Evolutionary conservation across 2,329 filamentous ascomycete species (phyloP), one percentile per base, ranked within the genome.

Genomic region (Trichophyton mentagrophytes): DNA sequence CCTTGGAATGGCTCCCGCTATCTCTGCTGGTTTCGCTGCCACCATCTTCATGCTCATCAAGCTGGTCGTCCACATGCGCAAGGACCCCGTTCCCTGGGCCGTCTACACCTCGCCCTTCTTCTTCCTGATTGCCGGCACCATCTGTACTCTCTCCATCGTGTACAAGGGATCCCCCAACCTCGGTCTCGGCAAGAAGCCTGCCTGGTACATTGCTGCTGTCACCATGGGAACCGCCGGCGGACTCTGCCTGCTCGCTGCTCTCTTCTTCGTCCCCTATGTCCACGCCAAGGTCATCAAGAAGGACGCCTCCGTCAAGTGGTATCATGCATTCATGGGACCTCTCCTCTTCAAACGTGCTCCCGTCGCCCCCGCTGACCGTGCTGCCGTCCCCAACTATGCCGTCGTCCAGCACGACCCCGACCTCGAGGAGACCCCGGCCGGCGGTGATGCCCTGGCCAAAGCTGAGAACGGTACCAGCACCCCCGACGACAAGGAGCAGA

Each of bases 101-200:
- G 81, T 90, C 60, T 89, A 79, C 75, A 85, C 81, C 58, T 85
- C 86, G 1, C 88, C 87, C 8, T 83, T 87, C 75, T 90, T 85
- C 77, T 90, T 90, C 80, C 82, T 90, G 61, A 82, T 90, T 62
- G 86, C 87, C 61, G 85, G 80, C 60, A 88, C 85, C 62, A 75
- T 90, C 68, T 89, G 86, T 75, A 87, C 87, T 0, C 79, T 91
- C 3, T 89, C 85, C 49, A 84, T 91, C 67, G 87, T 90, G 66
- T 90, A 89, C 81, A 90, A 90, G 79, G 87, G 87, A 36, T 89
- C 87, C 8, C 86, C 87, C 25, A 84, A 78, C 62, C 80, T 88
- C 33, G 79, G 80, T 22, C 76, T 89, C 30, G 78, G 76, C 76
- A 82, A 85, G 74, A 87, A 72, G 67, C 85, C 87, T 1, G 72